Evolutionary conservation across 2,329 filamentous ascomycete genomes (phyloP).

Genomic region (Nothopassalora personata): DNA sequence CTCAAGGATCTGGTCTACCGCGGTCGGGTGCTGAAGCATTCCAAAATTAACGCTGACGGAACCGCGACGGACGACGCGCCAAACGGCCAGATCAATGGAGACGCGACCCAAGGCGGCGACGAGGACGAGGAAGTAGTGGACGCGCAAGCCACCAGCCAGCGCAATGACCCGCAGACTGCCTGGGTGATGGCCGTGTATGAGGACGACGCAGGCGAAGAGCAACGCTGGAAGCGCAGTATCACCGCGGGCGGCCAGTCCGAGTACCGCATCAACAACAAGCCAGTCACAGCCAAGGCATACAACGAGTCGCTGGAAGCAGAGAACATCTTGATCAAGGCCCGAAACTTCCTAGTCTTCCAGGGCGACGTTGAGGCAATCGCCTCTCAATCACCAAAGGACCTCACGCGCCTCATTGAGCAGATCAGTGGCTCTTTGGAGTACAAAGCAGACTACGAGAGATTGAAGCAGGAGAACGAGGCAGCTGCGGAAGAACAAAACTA

Average conservation of each 20-base stretch:
- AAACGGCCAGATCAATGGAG: conserved; percentile 37
- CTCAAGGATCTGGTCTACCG: conserved; percentile 94
- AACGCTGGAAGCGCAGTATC: conserved; percentile 93
- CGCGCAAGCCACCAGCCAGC: conserved; percentile 59
- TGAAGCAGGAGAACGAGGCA: conserved; percentile 82
- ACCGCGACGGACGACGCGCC: conserved; percentile 53
- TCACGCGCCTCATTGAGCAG: conserved; percentile 91
- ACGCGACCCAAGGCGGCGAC: conserved; percentile 50
- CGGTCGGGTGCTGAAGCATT: conserved; percentile 84
- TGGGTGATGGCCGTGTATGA: conserved; percentile 99
- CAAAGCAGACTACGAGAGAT: conserved; percentile 84
- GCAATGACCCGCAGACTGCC: conserved; percentile 80
- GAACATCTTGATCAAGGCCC: conserved; percentile 95
- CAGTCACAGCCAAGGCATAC: conserved; percentile 85
- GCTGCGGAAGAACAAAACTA: conserved; percentile 83
- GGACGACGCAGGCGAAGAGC: conserved; percentile 90
- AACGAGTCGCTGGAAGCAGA: conserved; percentile 87
- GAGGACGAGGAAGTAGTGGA: conserved; percentile 45
- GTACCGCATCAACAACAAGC: conserved; percentile 91
- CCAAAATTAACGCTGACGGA: conserved; percentile 86
- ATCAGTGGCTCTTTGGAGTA: conserved; percentile 94
- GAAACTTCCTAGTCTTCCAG: conserved; percentile 97
- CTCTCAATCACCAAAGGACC: conserved; percentile 86
- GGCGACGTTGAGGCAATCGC: conserved; percentile 97
- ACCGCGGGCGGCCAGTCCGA: conserved; percentile 84